These are phyloP conservation scores for Tetracentron sinense DNA, from an alignment of 164 flowering plant species.

Conservation along the genomic window DNA sequence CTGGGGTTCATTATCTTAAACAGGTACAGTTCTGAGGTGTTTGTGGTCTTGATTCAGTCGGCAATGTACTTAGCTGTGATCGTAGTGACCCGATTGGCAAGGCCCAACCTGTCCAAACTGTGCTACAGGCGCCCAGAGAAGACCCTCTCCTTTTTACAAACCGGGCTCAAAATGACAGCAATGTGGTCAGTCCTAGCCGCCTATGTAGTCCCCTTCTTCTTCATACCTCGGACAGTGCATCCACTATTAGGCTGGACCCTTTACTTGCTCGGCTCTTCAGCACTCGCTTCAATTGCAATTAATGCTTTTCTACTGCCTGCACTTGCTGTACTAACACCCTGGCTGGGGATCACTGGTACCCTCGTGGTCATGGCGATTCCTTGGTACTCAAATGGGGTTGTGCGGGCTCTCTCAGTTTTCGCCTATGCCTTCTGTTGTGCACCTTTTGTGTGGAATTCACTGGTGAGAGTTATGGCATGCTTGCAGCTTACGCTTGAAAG, in stretches of 20 bases:
- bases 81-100: conserved; percentile 52
- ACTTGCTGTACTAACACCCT: conserved; percentile 54
- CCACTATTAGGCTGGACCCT: conserved; percentile 83
- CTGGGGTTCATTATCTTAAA: background rate
- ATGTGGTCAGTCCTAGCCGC: conserved; percentile 67
- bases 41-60: conserved; percentile 45
- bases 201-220: conserved; percentile 62
- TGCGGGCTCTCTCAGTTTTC: conserved; percentile 65
- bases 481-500: conserved; percentile 65
- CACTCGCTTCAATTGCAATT: conserved; percentile 50
- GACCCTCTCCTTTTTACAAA: conserved; percentile 39
- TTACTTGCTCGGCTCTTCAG: conserved; percentile 67
- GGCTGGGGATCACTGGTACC: conserved; percentile 56
- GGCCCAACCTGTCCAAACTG: conserved; percentile 69
- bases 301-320: conserved; percentile 65
- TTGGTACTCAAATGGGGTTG: conserved; percentile 70
- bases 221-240: conserved; percentile 80
- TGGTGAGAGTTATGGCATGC: conserved; percentile 41
- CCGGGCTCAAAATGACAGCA: conserved; percentile 49
- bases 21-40: conserved; percentile 77
- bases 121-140: conserved; percentile 67
- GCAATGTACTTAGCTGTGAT: conserved; percentile 58
- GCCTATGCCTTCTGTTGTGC: conserved; percentile 73
- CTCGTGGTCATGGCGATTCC: conserved; percentile 94
- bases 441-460: conserved; percentile 56